Base-by-base conservation (phyloP, 169 alveolate genomes). In the Plasmodium vinckei region DNA sequence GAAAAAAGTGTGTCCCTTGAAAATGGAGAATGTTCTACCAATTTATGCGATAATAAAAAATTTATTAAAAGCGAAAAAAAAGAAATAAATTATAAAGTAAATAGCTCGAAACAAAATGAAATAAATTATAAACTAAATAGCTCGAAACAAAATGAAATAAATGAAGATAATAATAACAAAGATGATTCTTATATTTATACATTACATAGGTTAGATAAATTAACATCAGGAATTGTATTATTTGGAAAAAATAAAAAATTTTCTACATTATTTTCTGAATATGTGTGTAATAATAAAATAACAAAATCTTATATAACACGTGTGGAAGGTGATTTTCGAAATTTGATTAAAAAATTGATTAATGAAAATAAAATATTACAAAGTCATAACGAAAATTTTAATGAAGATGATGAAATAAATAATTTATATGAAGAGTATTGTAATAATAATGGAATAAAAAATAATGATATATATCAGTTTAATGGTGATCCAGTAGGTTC, bases 181-280 rank as follows among this genome's bases (percentile, higher is more conserved):
- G 88, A 64, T 59, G 79, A 86, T 21, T 70, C 73, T 15, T 86
- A 86, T 54, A 86, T 86, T 17, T 86, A 86, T 54, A 86, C 96
- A n/a, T 77, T 94, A 15, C 95, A 94, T 46, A 61, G 96, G 67
- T 65, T 94, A 19, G 96, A 94, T 87, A 94, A 89, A 56, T 86
- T 94, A 56, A 92, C 93, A 3, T 94, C 96, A n/a, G 96, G 96
- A 6, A 91, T 94, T 39, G 94, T 92, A 1, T 69, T 92, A 10
- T 84, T 94, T 17, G 96, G 95, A 0, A 94, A 94, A 17, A 92
- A 87, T 47, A 68, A 89, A 87, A 57, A 65, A 53, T 90, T 91
- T 25, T 94, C 96, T 1, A 86, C 95, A 5, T 61, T 17, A 9
- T 92, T 94, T 70, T 71, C 94, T 0, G 91, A 87, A 60, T 90